A percentile compares a stretch with the other conserved stretches of the same genome.
Evolutionary conservation across 306 rosid species (phyloP).

Genomic region (Quercus wislizeni): DNA sequence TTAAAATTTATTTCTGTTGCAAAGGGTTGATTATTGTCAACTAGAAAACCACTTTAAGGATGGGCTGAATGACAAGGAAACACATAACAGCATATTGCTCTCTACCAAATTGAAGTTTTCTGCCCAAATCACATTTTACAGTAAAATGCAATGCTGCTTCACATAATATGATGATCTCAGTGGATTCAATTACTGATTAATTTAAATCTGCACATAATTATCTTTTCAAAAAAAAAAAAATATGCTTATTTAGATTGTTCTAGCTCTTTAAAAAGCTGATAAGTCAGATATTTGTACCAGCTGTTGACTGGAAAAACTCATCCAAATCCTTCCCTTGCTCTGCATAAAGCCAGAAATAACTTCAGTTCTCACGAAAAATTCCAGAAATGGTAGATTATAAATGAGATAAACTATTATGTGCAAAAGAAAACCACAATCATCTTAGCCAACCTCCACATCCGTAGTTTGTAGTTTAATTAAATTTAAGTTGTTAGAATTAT

Average conservation of each 20-base stretch:
- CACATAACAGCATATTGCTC: not conserved
- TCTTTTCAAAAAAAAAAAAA: too few relatives aligned
- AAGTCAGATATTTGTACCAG: constrained; percentile 45
- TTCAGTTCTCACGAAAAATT: constrained; percentile 15
- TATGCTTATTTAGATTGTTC: not conserved
- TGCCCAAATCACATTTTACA: not conserved
- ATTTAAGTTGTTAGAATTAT: too few relatives aligned
- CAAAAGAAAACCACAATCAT: constrained; percentile 4
- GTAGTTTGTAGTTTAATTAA: too few relatives aligned
- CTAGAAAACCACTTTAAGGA: too few relatives aligned
- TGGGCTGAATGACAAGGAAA: too few relatives aligned
- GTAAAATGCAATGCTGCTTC: not conserved
- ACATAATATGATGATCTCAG: not conserved
- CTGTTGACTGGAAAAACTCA: constrained; percentile 86
- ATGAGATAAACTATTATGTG: not conserved
- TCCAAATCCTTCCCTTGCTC: constrained; percentile 78
- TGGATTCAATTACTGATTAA: not conserved
- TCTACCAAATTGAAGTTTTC: not conserved
- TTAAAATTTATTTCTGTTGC: too few relatives aligned
- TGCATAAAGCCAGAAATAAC: constrained; percentile 30
- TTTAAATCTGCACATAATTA: not conserved
- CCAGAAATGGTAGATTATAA: constrained; percentile 2
- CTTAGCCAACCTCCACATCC: not conserved
- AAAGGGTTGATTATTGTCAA: too few relatives aligned
- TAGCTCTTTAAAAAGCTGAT: not conserved